Base-by-base conservation (phyloP, 257 asterid species). In the Primulina eburnea region DNA sequence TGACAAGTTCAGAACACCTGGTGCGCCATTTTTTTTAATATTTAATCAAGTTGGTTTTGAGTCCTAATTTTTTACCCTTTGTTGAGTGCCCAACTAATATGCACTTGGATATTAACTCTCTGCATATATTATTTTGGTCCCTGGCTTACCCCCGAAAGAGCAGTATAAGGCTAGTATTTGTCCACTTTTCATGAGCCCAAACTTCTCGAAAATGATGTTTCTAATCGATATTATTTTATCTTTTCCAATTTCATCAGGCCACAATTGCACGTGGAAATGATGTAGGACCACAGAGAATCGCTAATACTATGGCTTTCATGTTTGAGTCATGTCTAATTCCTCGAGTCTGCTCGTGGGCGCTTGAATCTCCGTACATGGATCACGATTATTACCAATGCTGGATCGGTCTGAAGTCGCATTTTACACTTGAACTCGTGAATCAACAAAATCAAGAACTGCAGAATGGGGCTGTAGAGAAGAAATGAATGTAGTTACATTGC, bases 351-450 rank as follows among this genome's bases (percentile, higher is more conserved):
- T 84, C 80, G 0, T 93, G 99, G 99, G 97, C 90, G 2, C 89
- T 93, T 10, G 95, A 89, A 30, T 87, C 96, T 60, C 95, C 96
- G 5, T 69, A 71, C 76, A 86, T 82, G 82, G 99, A 93, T 80
- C 91, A 71, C 60, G 90, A 90, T 73, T 93, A 93, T 60, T 90
- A 93, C 78, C 96, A 85, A 24, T 93, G 99, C 79, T 93, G 99
- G 99, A 90, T 89, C 14, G 97, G 99, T 43, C 70, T 94, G 86
- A 91, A 86, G 79, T 89, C 99, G 64, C 99, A 89, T 82, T 94
- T 94, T 71, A 76, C 83, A 17, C 47, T 62, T 60, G 79, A 81
- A 65, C 52, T 70, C 47, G 4, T 28, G 6, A 40, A 71, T 4
- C 78, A 71, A 65, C 75, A 73, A 67, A 57, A 62, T 21, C 40